Evolutionary conservation across 2,329 filamentous ascomycete genomes (phyloP).

Genomic region (Teratosphaeria gauchensis): DNA sequence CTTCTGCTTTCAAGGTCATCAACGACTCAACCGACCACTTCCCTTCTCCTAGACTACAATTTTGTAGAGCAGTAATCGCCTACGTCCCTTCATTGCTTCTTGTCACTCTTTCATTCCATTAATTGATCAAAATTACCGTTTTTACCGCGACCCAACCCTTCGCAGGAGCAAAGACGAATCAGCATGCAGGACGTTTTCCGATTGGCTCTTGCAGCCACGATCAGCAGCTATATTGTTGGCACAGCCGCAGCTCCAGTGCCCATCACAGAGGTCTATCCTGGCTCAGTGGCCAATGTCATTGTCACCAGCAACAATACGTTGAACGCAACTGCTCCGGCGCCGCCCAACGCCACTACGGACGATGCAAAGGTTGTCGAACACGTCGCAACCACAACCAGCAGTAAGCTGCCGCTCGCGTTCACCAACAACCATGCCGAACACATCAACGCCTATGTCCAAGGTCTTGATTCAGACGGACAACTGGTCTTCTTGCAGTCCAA

Average conservation of each 20-base stretch:
- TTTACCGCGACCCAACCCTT: not conserved
- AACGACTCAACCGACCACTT: not conserved
- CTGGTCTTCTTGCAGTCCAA: constrained; percentile 38
- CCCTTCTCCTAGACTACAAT: not conserved
- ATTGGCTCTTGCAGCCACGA: not conserved
- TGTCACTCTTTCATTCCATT: not conserved
- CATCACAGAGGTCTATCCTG: not conserved
- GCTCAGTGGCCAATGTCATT: not conserved
- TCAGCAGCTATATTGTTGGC: not conserved
- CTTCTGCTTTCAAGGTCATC: not conserved
- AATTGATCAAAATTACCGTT: not conserved
- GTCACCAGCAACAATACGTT: not conserved
- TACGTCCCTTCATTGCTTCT: not conserved
- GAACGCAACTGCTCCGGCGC: not conserved
- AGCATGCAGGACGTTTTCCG: not conserved
- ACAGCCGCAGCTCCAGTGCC: not conserved
- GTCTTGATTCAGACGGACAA: constrained; percentile 30
- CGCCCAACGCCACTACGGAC: not conserved
- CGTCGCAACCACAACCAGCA: not conserved
- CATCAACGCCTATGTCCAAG: constrained; percentile 40
- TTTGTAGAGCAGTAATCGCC: not conserved
- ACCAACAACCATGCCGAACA: constrained; percentile 36
- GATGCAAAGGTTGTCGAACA: not conserved
- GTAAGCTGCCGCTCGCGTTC: constrained; percentile 20
- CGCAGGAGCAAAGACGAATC: not conserved